These are phyloP conservation scores for Gossypium ekmanianum DNA, from an alignment of 345 rosid species.

Conservation along the genomic window DNA sequence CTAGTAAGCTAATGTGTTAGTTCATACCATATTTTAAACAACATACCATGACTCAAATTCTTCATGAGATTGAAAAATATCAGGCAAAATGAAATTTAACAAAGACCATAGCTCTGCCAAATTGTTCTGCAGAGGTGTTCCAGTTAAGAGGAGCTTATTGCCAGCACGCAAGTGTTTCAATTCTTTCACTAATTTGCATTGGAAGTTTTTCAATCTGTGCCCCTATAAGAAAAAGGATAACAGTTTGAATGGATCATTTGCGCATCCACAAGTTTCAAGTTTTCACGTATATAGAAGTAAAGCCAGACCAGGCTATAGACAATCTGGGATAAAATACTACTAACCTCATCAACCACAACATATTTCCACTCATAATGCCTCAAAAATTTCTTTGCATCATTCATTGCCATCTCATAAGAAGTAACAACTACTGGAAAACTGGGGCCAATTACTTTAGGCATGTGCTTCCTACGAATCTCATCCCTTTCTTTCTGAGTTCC, in stretches of 20 bases:
- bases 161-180: conserved; percentile 47
- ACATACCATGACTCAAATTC: conserved; percentile 94
- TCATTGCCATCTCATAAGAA: conserved; percentile 86
- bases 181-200: conserved; percentile 75
- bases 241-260: conserved; percentile 11
- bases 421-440: conserved; percentile 81
- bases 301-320: background rate
- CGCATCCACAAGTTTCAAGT: background rate
- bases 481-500: conserved; percentile 65
- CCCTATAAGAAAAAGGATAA: conserved; percentile 47
- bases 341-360: conserved; percentile 92
- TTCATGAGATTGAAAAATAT: conserved; percentile 83
- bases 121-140: conserved; percentile 96
- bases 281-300: background rate
- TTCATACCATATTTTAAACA: background rate
- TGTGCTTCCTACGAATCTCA: conserved; percentile 58
- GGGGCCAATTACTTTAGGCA: conserved; percentile 71
- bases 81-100: conserved; percentile 89
- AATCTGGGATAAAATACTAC: conserved; percentile 12
- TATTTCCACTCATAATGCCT: conserved; percentile 85
- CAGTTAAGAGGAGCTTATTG: conserved; percentile 87
- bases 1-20: background rate
- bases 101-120: conserved; percentile 97
- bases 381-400: conserved; percentile 60
- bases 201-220: conserved; percentile 84